Conservation (phyloP, 495 filamentous ascomycete species). For the Aspergillus nanangensis region DNA sequence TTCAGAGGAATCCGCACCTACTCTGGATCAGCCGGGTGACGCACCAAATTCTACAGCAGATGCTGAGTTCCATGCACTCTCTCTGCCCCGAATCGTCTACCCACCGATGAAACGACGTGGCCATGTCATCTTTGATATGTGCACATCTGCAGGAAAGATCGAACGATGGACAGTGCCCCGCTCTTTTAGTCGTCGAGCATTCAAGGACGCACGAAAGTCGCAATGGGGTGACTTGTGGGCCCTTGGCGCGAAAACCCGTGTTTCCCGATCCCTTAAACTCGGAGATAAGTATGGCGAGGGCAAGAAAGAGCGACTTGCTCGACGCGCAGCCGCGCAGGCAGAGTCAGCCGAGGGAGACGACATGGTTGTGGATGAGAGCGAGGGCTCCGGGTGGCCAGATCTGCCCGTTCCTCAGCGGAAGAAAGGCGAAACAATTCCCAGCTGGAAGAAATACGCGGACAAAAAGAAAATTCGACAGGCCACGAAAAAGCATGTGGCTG, state of each 20-base stretch:
- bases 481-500: constrained; percentile 23
- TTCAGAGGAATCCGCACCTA: background rate
- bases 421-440: constrained; percentile 39
- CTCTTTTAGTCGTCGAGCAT: constrained; percentile 74
- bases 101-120: constrained; percentile 80
- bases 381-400: constrained; percentile 29
- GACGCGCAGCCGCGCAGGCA: constrained; percentile 28
- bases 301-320: constrained; percentile 41
- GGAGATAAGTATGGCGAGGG: constrained; percentile 56
- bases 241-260: constrained; percentile 84
- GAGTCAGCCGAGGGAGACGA: constrained; percentile 26
- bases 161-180: constrained; percentile 92
- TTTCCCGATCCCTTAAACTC: constrained; percentile 54
- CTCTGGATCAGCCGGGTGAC: constrained; percentile 1
- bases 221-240: constrained; percentile 95
- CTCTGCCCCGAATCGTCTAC: constrained; percentile 73
- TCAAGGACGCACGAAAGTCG: constrained; percentile 85
- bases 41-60: constrained; percentile 6
- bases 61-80: constrained; percentile 53
- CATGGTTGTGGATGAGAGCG: constrained; percentile 9
- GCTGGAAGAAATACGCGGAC: constrained; percentile 42
- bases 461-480: constrained; percentile 41
- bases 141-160: constrained; percentile 79
- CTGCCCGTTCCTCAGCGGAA: constrained; percentile 23
- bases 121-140: constrained; percentile 86